Evolutionary conservation across 2,329 filamentous ascomycete species (phyloP).

Genomic region (Dactylellina parvicollis): DNA sequence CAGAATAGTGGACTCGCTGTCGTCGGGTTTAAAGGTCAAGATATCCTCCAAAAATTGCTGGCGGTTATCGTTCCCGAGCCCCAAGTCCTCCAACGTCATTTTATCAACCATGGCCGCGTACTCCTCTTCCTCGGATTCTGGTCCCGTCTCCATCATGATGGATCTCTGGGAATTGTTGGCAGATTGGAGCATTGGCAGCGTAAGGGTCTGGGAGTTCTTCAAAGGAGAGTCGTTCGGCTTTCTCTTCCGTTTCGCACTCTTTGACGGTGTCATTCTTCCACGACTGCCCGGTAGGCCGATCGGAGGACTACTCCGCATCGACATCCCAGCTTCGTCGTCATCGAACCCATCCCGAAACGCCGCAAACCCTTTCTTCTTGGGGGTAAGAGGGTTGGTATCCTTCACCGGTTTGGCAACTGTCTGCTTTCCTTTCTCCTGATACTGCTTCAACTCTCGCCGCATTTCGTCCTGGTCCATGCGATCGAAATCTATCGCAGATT

Average conservation of each 20-base stretch:
- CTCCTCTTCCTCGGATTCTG: slow-evolving; percentile 36
- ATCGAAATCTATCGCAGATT: slow-evolving; percentile 37
- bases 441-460: slow-evolving; percentile 37
- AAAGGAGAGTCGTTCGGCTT: slow-evolving; percentile 45
- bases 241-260: slow-evolving; percentile 52
- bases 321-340: slow-evolving; percentile 45
- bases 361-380: slow-evolving; percentile 25
- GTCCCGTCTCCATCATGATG: slow-evolving; percentile 28
- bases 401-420: background rate
- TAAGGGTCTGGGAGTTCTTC: slow-evolving; percentile 47
- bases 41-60: slow-evolving; percentile 42
- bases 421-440: slow-evolving; percentile 35
- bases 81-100: slow-evolving; percentile 37
- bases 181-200: slow-evolving; percentile 40
- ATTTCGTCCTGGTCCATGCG: slow-evolving; percentile 31
- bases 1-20: slow-evolving; percentile 17
- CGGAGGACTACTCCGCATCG: slow-evolving; percentile 47
- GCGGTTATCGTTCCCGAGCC: slow-evolving; percentile 25
- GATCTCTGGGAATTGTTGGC: slow-evolving; percentile 35
- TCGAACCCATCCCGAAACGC: slow-evolving; percentile 48
- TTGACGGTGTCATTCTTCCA: slow-evolving; percentile 35
- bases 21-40: slow-evolving; percentile 16
- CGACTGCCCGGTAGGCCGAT: slow-evolving; percentile 32
- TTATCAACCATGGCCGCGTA: slow-evolving; percentile 47
- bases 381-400: slow-evolving; percentile 15